These are phyloP conservation scores for Juglanconis juglandina DNA, from an alignment of 2,329 filamentous ascomycete species.

Conservation along the genomic window DNA sequence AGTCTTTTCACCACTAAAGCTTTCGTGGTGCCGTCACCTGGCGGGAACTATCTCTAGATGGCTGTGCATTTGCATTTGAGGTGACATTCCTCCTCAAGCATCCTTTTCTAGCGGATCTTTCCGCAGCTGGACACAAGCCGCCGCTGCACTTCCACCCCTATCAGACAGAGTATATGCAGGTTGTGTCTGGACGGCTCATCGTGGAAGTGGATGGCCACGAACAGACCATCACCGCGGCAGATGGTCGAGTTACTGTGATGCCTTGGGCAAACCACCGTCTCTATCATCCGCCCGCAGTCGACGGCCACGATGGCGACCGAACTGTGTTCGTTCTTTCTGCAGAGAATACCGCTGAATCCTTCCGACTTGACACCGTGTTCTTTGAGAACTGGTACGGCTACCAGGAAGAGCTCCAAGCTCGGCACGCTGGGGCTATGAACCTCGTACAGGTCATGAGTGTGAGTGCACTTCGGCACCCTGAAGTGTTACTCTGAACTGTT, in stretches of 20 bases:
- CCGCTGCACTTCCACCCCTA: slow-evolving; percentile 32
- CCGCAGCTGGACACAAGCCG: slow-evolving; percentile 20
- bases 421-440: too few relatives aligned
- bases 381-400: slow-evolving; percentile 35
- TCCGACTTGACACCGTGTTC: slow-evolving; percentile 29
- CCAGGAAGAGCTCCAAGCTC: slow-evolving; percentile 25
- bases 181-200: slow-evolving; percentile 27
- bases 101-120: not conserved
- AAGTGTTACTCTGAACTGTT: too few relatives aligned
- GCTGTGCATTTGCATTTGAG: not conserved
- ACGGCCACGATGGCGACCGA: not conserved
- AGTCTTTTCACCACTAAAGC: too few relatives aligned
- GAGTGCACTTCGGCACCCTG: too few relatives aligned
- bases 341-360: slow-evolving; percentile 24
- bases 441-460: too few relatives aligned
- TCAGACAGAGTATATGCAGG: slow-evolving; percentile 30
- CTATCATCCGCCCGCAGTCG: too few relatives aligned
- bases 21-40: too few relatives aligned
- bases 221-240: not conserved
- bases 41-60: too few relatives aligned
- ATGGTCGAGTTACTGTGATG: too few relatives aligned
- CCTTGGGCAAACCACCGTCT: too few relatives aligned
- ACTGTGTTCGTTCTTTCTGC: slow-evolving; percentile 23
- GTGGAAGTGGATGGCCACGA: slow-evolving; percentile 27
- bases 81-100: not conserved